These are phyloP conservation scores for Russula lepida DNA, from an alignment of 768 basidiomycete species.

Conservation along the genomic window DNA sequence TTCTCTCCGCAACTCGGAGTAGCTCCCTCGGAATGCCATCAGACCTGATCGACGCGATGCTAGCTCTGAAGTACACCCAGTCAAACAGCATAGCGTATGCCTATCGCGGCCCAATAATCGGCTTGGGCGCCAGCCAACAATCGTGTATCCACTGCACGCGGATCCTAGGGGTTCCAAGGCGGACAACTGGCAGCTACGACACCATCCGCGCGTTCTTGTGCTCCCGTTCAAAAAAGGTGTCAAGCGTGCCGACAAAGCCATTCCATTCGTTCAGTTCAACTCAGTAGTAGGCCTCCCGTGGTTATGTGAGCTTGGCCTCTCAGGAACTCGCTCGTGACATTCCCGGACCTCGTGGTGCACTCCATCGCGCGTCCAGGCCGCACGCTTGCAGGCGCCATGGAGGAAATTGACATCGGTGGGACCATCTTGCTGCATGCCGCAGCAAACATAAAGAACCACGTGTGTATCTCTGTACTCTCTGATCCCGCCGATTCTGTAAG, in stretches of 20 bases:
- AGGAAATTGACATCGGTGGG: slow-evolving; percentile 98
- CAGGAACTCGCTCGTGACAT: too few species aligned
- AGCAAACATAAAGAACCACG: slow-evolving; percentile 98
- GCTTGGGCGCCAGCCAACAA: slow-evolving; percentile 96
- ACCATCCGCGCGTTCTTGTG: slow-evolving; percentile 86
- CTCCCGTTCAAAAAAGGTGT: slow-evolving; percentile 96
- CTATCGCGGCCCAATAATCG: slow-evolving; percentile 83
- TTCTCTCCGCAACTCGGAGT: not conserved
- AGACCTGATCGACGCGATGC: slow-evolving; percentile 95
- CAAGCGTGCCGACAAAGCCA: slow-evolving; percentile 97
- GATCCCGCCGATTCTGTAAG: slow-evolving; percentile 83
- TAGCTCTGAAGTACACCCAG: slow-evolving; percentile 97
- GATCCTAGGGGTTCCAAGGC: slow-evolving; percentile 93
- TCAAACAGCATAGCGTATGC: slow-evolving; percentile 98
- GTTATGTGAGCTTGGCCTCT: too few species aligned
- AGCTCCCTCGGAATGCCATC: slow-evolving; percentile 70
- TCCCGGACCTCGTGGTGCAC: too few species aligned
- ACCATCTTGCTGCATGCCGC: slow-evolving; percentile 96
- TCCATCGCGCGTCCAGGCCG: slow-evolving; percentile 83
- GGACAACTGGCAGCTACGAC: slow-evolving; percentile 99
- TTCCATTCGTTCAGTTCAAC: too few species aligned
- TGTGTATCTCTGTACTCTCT: slow-evolving; percentile 79
- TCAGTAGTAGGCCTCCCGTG: too few species aligned
- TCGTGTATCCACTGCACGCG: slow-evolving; percentile 99
- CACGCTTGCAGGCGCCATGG: slow-evolving; percentile 86